Percentiles rank a stretch among this genome's conserved stretches.
Evolutionary conservation across 1,284 basidiomycete genomes (phyloP).

Genomic region (Schizophyllum commune): DNA sequence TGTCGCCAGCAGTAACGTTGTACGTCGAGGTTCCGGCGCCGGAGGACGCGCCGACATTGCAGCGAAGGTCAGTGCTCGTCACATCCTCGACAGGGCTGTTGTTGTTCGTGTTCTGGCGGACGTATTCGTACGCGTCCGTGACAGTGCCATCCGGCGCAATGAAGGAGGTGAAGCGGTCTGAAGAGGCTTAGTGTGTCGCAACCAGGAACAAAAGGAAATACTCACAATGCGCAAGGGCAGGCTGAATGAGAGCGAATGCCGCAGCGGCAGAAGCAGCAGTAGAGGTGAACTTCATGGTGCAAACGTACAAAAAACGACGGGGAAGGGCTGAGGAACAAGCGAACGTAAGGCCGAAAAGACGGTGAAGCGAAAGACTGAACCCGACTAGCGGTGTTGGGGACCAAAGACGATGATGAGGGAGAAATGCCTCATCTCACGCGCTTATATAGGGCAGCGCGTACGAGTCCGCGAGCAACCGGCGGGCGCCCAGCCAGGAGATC

Average conservation of each 20-base stretch:
- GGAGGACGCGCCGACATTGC: slow-evolving; percentile 27
- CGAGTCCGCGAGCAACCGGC: no score
- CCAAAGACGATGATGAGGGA: no score
- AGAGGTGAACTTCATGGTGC: background rate
- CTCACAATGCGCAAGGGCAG: background rate
- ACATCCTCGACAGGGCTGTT: slow-evolving; percentile 18
- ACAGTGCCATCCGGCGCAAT: background rate
- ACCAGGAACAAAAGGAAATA: no score
- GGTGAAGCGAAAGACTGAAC: background rate
- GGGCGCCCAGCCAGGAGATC: no score
- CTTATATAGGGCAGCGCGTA: no score
- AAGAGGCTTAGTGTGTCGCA: no score
- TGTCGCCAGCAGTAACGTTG: slow-evolving; percentile 27
- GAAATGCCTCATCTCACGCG: no score
- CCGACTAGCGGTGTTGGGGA: no score
- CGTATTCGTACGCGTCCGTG: background rate
- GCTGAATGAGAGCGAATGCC: background rate
- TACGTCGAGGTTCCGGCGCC: slow-evolving; percentile 23
- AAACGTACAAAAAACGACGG: background rate
- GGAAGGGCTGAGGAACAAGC: background rate
- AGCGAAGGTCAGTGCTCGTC: slow-evolving; percentile 30
- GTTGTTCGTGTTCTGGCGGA: background rate
- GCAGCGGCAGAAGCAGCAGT: background rate
- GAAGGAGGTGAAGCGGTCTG: background rate
- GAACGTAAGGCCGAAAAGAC: background rate